These are phyloP conservation scores for Psilocybe subaeruginosa DNA, from an alignment of 768 basidiomycete genomes.

Conservation along the genomic window DNA sequence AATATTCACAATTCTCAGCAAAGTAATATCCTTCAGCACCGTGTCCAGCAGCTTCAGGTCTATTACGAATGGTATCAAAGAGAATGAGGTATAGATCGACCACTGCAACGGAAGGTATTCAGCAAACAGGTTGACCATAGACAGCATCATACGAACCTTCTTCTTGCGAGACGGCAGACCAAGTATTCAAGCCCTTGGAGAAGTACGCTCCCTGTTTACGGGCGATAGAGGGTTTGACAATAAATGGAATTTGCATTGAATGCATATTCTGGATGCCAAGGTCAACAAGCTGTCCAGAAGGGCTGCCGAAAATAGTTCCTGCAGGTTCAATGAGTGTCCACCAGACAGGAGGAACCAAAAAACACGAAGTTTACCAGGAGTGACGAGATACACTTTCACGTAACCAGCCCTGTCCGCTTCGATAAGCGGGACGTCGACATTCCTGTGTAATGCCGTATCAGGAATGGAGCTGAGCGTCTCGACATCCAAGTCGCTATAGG, in stretches of 20 bases:
- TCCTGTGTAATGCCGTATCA: constrained; percentile 42
- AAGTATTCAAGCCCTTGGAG: constrained; percentile 23
- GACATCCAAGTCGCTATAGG: constrained; percentile 47
- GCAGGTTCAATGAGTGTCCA: not conserved
- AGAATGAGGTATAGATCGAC: constrained; percentile 24
- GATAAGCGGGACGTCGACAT: constrained; percentile 45
- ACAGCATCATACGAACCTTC: constrained; percentile 19
- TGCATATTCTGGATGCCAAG: constrained; percentile 28
- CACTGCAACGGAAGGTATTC: constrained; percentile 7
- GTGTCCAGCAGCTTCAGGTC: constrained; percentile 15
- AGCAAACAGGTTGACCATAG: not conserved
- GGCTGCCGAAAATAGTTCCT: constrained; percentile 30
- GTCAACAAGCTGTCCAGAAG: constrained; percentile 27
- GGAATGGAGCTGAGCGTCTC: constrained; percentile 44
- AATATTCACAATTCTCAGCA: constrained; percentile 24
- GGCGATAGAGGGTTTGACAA: constrained; percentile 23
- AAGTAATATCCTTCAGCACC: constrained; percentile 28
- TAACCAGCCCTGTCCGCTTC: constrained; percentile 50
- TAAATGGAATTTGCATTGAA: constrained; percentile 27
- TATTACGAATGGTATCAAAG: constrained; percentile 20
- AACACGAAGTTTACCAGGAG: constrained; percentile 38
- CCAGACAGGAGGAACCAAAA: not conserved
- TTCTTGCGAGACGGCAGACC: constrained; percentile 23
- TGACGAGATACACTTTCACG: constrained; percentile 45
- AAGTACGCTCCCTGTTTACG: constrained; percentile 24